Base-by-base conservation (phyloP, 2,329 filamentous ascomycete species). In the Cladosporium austrohemisphaericum region DNA sequence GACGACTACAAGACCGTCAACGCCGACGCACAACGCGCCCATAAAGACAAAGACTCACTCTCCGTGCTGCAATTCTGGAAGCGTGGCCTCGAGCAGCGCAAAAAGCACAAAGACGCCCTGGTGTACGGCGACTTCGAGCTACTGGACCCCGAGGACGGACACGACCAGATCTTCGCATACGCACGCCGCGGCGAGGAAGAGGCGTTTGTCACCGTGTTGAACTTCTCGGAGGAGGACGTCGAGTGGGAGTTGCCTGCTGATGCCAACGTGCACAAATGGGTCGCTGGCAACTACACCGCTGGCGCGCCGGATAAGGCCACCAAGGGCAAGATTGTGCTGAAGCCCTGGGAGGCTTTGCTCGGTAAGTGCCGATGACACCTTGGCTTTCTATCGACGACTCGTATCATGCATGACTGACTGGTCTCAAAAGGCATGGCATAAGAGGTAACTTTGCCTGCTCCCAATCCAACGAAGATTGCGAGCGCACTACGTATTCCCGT, bases 31-130 rank as follows among this genome's bases (percentile, higher is more conserved):
- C 83, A 86, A 60, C 53, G 68, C 0, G 55, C 61, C 18, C 36
- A 49, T 10, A 41, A 56, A n/a, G 28, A 44, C 0, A 63, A 66
- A 41, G 61, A 69, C 37, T 41, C 36, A 7, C 57, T 63, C 9
- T 77, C 75, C 7, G 77, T 84, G 3, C 70, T 81, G 44, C 71
- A 75, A 31, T 86, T 84, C 65, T 86, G 83, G 80, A 77, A 76
- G 64, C 64, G 69, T 37, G 73, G 76, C 55, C 67, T 86, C 33
- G 60, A 58, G 47, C 67, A 80, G 36, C 72, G 83, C 37, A 81
- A 80, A 64, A 65, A 75, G 54, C 71, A 81, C 58, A 72, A 72
- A 13, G 75, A 81, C 35, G 63, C 82, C 7, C 79, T 88, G 50
- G 76, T 84, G 1, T 78, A 84, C 56, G 83, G 83, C 5, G 68